These are phyloP conservation scores for Verticillium nonalfalfae DNA, from an alignment of 2,329 filamentous ascomycete species.

Conservation along the genomic window DNA sequence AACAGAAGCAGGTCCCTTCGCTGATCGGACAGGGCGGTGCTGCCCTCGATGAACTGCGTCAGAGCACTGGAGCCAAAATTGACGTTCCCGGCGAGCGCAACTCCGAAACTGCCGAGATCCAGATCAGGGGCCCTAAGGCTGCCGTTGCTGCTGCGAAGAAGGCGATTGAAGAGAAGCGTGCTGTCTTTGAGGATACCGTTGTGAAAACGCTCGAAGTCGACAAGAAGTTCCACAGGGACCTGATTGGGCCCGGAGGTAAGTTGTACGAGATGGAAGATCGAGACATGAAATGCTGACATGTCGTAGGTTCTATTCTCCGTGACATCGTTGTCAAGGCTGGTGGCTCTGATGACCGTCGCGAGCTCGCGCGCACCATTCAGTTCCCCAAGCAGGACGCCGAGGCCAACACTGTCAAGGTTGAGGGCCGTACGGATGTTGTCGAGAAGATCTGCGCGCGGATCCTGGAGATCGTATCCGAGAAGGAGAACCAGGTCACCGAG, in stretches of 20 bases:
- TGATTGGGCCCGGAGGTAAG: conserved; percentile 87
- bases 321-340: conserved; percentile 83
- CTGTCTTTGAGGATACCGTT: conserved; percentile 85
- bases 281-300: conserved; percentile 27
- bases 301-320: conserved; percentile 72
- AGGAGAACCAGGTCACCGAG: conserved; percentile 75
- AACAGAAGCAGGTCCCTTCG: conserved; percentile 88
- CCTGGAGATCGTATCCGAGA: conserved; percentile 72
- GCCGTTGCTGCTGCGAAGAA: conserved; percentile 91
- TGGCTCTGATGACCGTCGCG: conserved; percentile 78
- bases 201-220: conserved; percentile 83
- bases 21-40: conserved; percentile 87
- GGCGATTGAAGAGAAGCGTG: conserved; percentile 77
- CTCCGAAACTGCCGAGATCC: conserved; percentile 72
- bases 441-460: conserved; percentile 84
- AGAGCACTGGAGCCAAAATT: conserved; percentile 79
- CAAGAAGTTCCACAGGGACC: conserved; percentile 81
- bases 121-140: conserved; percentile 85
- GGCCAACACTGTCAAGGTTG: conserved; percentile 78
- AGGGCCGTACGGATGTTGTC: conserved; percentile 77
- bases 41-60: conserved; percentile 84
- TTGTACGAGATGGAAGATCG: conserved; percentile 10
- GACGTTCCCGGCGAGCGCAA: conserved; percentile 83
- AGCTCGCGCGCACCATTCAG: conserved; percentile 82
- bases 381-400: conserved; percentile 87